Evolutionary conservation across 2,329 filamentous ascomycete species (phyloP), one percentile per base, ranked within the genome.

Genomic region (Diaporthe aspalathi): DNA sequence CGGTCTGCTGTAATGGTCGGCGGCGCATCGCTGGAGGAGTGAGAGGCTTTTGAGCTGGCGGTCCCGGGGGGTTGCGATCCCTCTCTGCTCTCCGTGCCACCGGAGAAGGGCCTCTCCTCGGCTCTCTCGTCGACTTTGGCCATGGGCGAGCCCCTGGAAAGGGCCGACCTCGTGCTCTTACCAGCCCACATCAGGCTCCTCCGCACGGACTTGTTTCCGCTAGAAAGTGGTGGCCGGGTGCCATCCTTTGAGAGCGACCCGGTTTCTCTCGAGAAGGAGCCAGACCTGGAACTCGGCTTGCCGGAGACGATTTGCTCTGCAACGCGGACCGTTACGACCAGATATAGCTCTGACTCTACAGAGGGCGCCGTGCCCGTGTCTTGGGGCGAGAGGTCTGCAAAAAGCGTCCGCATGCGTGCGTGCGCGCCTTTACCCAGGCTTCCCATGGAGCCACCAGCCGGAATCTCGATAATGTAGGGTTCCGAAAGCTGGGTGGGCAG

Each of bases 321-420:
- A 3, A 90, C 88, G 62, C 94, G 87, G 9, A 98, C 89, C 76
- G 93, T 94, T 74, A 96, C 92, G 4, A 98, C 91, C 1, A 99
- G 86, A 79, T 93, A 98, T 24, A 98, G 83, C 66, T 94, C 92
- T 4, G 89, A 89, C 60, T 92, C 92, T 11, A 89, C 87, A 3
- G 91, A 86, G 1, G 87, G 83, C 1, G 84, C 80, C 62, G 91
- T 89, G 29, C 90, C 90, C 71, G 91, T 87, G 76, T 98, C 95
- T 62, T 91, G 88, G 0, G 93, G 89, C 49, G 91, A 94, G 22
- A 99, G 84, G 77, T 98, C 94, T 3, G 94, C 91, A 76, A 98
- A 98, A 2, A 99, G 86, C 0, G 94, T 97, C 78, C 92, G 94
- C 78, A 95, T 89, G 77, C 92, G 91, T 24, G 89, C 87, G 73